phyloP scores from a whole-genome alignment of 2,329 filamentous ascomycete species.

The Fusarium nodosum region DNA sequence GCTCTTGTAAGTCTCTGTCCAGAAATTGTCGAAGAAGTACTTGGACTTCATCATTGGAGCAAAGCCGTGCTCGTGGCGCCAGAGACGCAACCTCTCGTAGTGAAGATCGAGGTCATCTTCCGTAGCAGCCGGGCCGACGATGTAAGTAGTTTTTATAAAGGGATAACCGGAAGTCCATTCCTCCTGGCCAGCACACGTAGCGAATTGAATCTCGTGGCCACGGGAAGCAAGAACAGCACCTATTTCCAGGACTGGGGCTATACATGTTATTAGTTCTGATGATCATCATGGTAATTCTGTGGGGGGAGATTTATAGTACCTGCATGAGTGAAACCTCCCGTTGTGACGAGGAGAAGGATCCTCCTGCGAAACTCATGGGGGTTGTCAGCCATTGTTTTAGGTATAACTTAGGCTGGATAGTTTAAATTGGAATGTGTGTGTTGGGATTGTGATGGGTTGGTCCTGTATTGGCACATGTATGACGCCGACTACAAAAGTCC shows the following conservation, averaged over 20 bases:
- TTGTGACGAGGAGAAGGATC: conserved; percentile 54
- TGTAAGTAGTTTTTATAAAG: conserved; percentile 52
- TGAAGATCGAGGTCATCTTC: conserved; percentile 51
- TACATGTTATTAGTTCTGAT: conserved; percentile 29
- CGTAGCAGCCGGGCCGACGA: conserved; percentile 50
- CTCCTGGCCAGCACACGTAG: conserved; percentile 56
- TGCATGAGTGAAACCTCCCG: conserved; percentile 56
- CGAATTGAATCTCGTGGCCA: conserved; percentile 56
- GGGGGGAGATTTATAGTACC: conserved; percentile 29
- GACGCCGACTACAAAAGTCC: conserved; percentile 24
- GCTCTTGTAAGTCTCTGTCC: conserved; percentile 50
- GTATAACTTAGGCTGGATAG: conserved; percentile 9
- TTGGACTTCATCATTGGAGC: conserved; percentile 54
- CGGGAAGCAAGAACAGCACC: conserved; percentile 52
- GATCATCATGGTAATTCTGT: neutral
- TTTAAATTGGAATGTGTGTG: conserved; percentile 27
- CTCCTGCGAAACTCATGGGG: conserved; percentile 25
- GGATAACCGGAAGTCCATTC: conserved; percentile 51
- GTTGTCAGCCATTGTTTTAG: conserved; percentile 35
- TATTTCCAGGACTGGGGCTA: conserved; percentile 56
- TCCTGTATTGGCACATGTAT: conserved; percentile 21
- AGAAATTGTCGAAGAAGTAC: conserved; percentile 56
- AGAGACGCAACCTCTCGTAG: conserved; percentile 54
- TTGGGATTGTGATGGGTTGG: conserved; percentile 22
- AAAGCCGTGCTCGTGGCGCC: conserved; percentile 53